Conservation (phyloP, 306 rosid species). For the Cajanus cajan region DNA sequence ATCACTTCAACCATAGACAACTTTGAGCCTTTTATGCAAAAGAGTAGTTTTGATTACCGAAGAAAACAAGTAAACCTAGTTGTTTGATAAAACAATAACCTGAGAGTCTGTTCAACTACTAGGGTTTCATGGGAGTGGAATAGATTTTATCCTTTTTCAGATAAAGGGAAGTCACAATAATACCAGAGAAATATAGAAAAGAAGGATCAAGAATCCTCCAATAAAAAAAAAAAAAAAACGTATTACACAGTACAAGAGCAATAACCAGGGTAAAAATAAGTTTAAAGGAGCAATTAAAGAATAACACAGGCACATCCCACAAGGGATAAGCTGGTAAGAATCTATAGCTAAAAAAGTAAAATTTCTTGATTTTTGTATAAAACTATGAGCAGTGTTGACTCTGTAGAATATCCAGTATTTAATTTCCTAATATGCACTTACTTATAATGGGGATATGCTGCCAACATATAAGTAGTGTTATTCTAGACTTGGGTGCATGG, state of each 20-base stretch:
- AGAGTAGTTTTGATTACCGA: neutral
- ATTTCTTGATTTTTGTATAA: neutral
- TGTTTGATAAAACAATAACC: neutral
- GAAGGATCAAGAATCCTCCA: neutral
- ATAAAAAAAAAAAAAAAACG: neutral
- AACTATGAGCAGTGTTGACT: neutral
- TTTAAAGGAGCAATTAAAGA: neutral
- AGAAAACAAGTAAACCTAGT: neutral
- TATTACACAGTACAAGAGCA: neutral
- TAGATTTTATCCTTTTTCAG: neutral
- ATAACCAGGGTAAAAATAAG: neutral
- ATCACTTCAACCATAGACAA: neutral
- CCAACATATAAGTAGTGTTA: neutral
- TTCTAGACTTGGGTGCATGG: neutral
- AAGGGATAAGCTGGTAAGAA: slow-evolving; percentile 1
- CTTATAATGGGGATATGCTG: neutral
- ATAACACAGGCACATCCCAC: neutral
- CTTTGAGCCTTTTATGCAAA: neutral
- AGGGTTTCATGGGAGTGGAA: neutral
- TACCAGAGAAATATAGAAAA: neutral
- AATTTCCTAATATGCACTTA: neutral
- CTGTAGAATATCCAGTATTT: neutral
- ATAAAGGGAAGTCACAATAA: neutral
- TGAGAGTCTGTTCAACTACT: neutral
- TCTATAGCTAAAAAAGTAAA: neutral